These are phyloP conservation scores for Starmerella khaoyaiensis DNA, from an alignment of 805 yeast species.

Conservation along the genomic window DNA sequence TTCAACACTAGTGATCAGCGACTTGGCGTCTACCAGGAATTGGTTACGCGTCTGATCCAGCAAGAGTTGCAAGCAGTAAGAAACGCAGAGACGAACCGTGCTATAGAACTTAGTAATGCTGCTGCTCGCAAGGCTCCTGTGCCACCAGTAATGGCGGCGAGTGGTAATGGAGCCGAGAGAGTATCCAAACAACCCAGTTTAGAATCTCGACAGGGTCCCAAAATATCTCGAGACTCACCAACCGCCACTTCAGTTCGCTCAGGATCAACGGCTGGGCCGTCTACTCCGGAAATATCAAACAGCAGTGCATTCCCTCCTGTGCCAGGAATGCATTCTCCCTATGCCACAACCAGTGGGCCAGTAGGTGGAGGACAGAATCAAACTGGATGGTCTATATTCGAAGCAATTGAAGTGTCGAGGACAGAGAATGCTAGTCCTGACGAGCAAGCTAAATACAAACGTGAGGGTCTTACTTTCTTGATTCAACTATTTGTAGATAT, in stretches of 20 bases:
- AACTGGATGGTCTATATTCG: constrained; percentile 26
- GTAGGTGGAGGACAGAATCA: background rate
- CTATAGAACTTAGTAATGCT: no score
- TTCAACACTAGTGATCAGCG: constrained; percentile 9
- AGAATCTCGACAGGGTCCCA: constrained; percentile 1
- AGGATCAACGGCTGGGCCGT: no score
- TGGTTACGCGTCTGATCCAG: constrained; percentile 4
- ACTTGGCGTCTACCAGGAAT: background rate
- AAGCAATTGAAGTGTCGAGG: constrained; percentile 19
- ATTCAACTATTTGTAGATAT: constrained; percentile 34
- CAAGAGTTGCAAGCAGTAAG: no score
- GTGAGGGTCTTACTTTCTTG: constrained; percentile 29
- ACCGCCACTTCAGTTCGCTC: no score
- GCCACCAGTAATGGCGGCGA: no score
- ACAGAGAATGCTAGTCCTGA: constrained; percentile 3
- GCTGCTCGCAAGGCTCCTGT: no score
- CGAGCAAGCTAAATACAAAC: constrained; percentile 11
- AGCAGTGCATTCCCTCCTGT: background rate
- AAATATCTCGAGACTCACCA: no score
- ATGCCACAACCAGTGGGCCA: background rate
- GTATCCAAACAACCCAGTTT: background rate
- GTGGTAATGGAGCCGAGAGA: background rate
- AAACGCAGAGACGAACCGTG: no score
- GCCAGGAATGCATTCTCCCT: background rate
- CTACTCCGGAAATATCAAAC: no score